Base-by-base conservation (phyloP, 768 basidiomycete species). In the Mycena vitilis region DNA sequence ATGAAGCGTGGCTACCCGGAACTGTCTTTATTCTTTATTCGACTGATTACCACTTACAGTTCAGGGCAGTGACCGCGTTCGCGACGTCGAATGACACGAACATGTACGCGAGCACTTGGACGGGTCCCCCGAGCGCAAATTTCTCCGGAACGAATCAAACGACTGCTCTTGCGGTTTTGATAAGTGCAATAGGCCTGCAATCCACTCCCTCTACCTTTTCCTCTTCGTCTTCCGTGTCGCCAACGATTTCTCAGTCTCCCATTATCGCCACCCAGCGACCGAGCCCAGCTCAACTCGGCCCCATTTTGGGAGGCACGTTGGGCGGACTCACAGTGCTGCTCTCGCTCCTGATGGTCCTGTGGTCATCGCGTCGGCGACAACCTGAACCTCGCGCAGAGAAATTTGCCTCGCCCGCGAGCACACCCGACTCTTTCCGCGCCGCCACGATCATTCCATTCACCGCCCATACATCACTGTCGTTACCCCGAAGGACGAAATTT, bases 1-100 rank as follows among this genome's bases (percentile, higher is more conserved):
- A 57, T 30, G 37, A 47, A 25, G 23, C 10, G n/a, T n/a, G n/a
- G n/a, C n/a, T n/a, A n/a, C n/a, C 2, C 49, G 25, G 16, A 51
- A 30, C 5, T 23, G 15, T 22, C 25, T 6, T 1, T 30, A 8
- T 25, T 15, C 25, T 20, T 51, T 3, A 51, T 51, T 11, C 7
- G 16, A 13, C 13, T 51, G 5, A 30, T 30, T 30, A 30, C 30
- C 2, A 30, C 2, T 30, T 30, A 34, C 20, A 59, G 58, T 59
- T 59, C 16, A 59, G 47, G 13, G 58, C 42, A 20, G 58, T 47
- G 18, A 51, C 30, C 7, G 45, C 38, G 0, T n/a, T 60, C 0
- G 59, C 59, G 13, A 60, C 59, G 18, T 48, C 47, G 7, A 22
- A 60, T 23, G 59, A n/a, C 1, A 60, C 18, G 20, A 60, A 60